Evolutionary conservation across 345 rosid genomes (phyloP).

Genomic region (Acer saccharum): DNA sequence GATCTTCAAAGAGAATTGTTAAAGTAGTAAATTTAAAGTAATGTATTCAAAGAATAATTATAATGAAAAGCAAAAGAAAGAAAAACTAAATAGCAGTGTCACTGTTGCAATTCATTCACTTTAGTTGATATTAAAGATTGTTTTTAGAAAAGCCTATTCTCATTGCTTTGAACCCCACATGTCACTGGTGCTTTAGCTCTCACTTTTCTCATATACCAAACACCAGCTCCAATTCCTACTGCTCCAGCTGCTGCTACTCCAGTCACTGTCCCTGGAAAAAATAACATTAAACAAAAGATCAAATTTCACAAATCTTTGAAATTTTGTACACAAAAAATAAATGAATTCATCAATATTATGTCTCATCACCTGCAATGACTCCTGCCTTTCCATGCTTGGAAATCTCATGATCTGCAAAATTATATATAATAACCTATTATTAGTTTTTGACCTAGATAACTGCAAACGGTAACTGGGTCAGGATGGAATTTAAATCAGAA

Average conservation of each 20-base stretch:
- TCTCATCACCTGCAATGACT: conserved; percentile 51
- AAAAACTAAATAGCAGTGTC: neutral
- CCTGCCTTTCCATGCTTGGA: conserved; percentile 42
- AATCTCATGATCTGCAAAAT: conserved; percentile 42
- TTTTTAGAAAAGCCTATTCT: conserved; percentile 73
- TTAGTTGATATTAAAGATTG: neutral
- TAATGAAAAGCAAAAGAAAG: neutral
- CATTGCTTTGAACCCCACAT: conserved; percentile 87
- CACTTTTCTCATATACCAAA: conserved; percentile 79
- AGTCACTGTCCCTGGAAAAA: conserved; percentile 58
- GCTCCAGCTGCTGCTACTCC: conserved; percentile 80
- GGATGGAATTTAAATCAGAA: no score
- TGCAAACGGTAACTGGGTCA: neutral
- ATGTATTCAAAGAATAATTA: neutral
- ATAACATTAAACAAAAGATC: neutral
- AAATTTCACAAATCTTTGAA: neutral
- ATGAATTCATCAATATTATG: no score
- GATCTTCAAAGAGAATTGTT: neutral
- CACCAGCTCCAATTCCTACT: conserved; percentile 69
- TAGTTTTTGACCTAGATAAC: no score
- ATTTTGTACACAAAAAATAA: neutral
- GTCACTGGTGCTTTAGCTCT: conserved; percentile 84
- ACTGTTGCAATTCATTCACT: neutral
- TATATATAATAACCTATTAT: no score
- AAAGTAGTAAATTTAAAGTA: conserved; percentile 12